These are phyloP conservation scores for carrot (Daucus carota) DNA, from an alignment of 129 eudicot species.

Conservation along the genomic window DNA sequence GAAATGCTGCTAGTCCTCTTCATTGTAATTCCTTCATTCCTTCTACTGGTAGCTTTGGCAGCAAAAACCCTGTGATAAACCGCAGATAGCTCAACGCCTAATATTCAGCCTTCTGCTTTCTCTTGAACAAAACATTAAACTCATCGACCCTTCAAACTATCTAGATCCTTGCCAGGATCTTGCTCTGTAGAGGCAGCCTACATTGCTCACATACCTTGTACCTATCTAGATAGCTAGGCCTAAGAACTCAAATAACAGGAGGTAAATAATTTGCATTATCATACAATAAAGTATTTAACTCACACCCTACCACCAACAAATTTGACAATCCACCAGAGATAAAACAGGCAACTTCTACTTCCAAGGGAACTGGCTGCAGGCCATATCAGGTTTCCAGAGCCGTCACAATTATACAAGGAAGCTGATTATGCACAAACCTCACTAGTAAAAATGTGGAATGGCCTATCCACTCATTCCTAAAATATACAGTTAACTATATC, in stretches of 20 bases:
- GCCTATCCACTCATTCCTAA: slow-evolving; percentile 90
- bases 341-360: slow-evolving; percentile 65
- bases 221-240: slow-evolving; percentile 89
- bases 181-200: no score
- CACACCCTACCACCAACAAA: slow-evolving; percentile 78
- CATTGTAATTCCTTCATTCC: no score
- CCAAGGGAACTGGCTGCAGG: slow-evolving; percentile 74
- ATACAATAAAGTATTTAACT: slow-evolving; percentile 87
- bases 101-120: no score
- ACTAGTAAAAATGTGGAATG: slow-evolving; percentile 73
- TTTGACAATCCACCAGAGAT: no score
- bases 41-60: no score
- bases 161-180: no score
- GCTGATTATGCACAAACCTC: slow-evolving; percentile 74
- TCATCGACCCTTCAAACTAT: no score
- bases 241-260: slow-evolving; percentile 70
- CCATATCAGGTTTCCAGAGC: slow-evolving; percentile 76
- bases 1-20: no score
- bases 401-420: slow-evolving; percentile 59
- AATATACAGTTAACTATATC: slow-evolving; percentile 83
- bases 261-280: slow-evolving; percentile 73
- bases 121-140: no score
- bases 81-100: no score
- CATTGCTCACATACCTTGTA: slow-evolving; percentile 86
- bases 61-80: no score